Evolutionary conservation across 331 rosid genomes (phyloP).

Genomic region (Quercus phellos): DNA sequence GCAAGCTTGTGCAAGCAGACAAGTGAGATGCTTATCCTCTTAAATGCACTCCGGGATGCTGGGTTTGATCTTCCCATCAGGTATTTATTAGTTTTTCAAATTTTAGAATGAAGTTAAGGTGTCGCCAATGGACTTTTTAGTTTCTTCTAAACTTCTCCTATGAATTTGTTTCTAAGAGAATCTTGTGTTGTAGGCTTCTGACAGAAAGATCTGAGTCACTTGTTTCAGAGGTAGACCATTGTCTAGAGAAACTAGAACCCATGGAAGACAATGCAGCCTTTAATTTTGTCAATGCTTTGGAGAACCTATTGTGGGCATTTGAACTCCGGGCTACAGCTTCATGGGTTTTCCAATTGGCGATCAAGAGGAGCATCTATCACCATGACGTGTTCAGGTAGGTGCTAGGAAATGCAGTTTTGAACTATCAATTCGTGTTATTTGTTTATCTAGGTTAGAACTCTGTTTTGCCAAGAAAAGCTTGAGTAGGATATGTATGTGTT

Average conservation of each 20-base stretch:
- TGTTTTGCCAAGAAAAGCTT: conserved; percentile 7
- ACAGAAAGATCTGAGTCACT: conserved; percentile 63
- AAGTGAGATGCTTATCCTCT: conserved; percentile 52
- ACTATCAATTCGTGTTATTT: background rate
- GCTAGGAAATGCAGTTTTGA: conserved; percentile 7
- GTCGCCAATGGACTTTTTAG: background rate
- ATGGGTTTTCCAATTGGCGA: conserved; percentile 89
- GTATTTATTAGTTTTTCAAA: conserved; percentile 31
- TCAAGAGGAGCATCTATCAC: conserved; percentile 66
- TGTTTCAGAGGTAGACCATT: conserved; percentile 56
- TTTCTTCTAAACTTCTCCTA: background rate
- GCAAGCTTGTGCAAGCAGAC: conserved; percentile 63
- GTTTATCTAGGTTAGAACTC: conserved; percentile 8
- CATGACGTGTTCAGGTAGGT: conserved; percentile 67
- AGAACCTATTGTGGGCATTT: conserved; percentile 91
- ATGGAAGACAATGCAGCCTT: conserved; percentile 86
- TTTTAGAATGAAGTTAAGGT: conserved; percentile 2
- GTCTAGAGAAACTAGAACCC: conserved; percentile 53
- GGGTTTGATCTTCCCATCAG: conserved; percentile 88
- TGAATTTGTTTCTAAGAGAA: conserved; percentile 13
- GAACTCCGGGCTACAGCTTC: conserved; percentile 92
- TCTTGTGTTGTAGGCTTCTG: conserved; percentile 58
- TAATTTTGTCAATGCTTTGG: conserved; percentile 84
- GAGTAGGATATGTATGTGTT: background rate
- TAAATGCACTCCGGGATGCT: conserved; percentile 52